Conservation (phyloP, 208 protist species). For the Leishmania aethiopica region DNA sequence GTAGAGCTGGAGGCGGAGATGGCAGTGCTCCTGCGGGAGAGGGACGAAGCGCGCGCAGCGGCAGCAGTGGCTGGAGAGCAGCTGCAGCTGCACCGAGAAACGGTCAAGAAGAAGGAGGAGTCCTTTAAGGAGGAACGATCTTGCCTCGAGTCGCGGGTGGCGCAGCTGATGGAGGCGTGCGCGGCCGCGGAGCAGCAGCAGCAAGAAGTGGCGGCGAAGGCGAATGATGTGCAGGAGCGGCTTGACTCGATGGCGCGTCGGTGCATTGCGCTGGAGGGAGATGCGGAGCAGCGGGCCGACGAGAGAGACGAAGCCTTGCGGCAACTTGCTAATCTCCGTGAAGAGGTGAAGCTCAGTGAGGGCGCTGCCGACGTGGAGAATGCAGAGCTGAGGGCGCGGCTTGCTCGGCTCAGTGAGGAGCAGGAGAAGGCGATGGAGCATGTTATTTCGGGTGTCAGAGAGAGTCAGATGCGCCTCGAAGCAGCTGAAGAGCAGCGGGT, state of each 20-base stretch:
- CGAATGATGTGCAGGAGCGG: neutral
- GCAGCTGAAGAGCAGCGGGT: neutral
- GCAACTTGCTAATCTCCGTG: neutral
- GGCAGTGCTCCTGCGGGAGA: slow-evolving; percentile 8
- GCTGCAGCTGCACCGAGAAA: neutral
- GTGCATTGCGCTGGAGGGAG: neutral
- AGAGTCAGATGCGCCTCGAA: neutral
- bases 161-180: neutral
- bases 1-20: slow-evolving; percentile 14
- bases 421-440: neutral
- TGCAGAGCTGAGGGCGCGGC: too few species aligned
- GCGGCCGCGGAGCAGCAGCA: slow-evolving; percentile 5
- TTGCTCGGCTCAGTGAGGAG: neutral
- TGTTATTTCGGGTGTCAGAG: neutral
- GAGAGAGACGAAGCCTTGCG: neutral
- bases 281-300: neutral
- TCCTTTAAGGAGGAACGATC: neutral
- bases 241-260: neutral
- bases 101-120: neutral
- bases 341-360: neutral
- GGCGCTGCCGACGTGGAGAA: too few species aligned
- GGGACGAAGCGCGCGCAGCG: neutral
- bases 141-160: slow-evolving; percentile 2
- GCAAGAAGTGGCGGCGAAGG: too few species aligned
- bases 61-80: neutral